Evolutionary conservation across 495 filamentous ascomycete species (phyloP), one percentile per base, ranked within the genome.

Genomic region (Trichocladium antarcticum): DNA sequence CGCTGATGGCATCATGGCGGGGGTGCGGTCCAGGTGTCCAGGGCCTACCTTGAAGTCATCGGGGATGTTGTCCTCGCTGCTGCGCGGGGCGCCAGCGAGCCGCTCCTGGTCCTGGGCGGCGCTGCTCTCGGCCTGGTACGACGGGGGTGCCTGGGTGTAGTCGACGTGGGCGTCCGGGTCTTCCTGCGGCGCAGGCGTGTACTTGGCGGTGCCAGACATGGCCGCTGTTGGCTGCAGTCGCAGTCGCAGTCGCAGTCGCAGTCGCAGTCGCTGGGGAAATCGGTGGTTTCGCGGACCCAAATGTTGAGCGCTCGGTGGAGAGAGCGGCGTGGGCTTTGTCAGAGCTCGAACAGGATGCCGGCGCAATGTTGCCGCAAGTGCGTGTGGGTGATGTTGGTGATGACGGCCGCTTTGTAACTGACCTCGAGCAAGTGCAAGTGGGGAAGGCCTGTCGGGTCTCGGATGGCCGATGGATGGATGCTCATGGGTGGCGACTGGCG

Each of bases 31-130:
- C n/a, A n/a, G n/a, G 12, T 10, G 19, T 19, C 27, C 27, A 29
- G 11, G 9, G n/a, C 61, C 31, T 62, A 84, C 84, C 73, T 95
- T 98, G 77, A 98, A 97, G 71, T 98, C 92, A 75, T 98, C 92
- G 5, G 92, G 92, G 37, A 98, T 63, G 63, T 95, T 89, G 64
- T 89, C 84, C 59, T 94, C 87, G 63, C 79, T 80, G 63, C 77
- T 83, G 53, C 92, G 82, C 45, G 81, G 74, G 45, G 65, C 74
- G 42, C 55, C 65, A 50, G 71, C 69, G 44, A 73, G 57, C 31
- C 59, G 65, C 34, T 66, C 61, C 39, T 58, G 41, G 49, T 64
- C 57, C 40, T 72, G 65, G 31, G 67, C 65, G 36, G 63, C 58
- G 60, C 53, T 61, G 53, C 53, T 47, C 46, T 61, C 45, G 37